Conservation (phyloP, 192 early-diverging fungal species). For the Globomyces pollinis-pini region DNA sequence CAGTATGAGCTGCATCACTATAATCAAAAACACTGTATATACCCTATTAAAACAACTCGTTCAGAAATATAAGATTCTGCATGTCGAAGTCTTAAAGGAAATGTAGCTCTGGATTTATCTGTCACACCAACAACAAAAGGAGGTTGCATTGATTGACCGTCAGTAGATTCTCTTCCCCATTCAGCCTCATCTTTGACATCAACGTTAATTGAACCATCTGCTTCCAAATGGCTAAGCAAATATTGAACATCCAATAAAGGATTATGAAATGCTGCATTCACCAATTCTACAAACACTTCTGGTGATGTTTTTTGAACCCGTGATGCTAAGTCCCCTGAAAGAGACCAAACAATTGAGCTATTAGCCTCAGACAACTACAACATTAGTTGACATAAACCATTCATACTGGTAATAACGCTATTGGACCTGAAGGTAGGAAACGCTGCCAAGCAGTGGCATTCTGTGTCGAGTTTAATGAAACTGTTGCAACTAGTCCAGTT, state of each 20-base stretch:
- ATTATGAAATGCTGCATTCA: constrained; percentile 78
- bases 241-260: constrained; percentile 65
- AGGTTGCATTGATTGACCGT: not conserved
- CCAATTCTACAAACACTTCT: constrained; percentile 54
- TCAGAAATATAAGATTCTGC: constrained; percentile 67
- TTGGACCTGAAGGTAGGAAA: constrained; percentile 88
- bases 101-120: constrained; percentile 64
- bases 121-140: constrained; percentile 57
- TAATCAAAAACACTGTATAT: not conserved
- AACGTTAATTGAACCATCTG: constrained; percentile 26
- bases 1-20: constrained; percentile 84
- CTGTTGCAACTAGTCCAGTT: constrained; percentile 79
- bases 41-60: constrained; percentile 78
- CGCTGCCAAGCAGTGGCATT: constrained; percentile 85
- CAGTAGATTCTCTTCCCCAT: constrained; percentile 55
- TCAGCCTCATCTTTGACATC: constrained; percentile 49
- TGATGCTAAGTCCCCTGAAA: constrained; percentile 53
- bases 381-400: not conserved
- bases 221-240: constrained; percentile 50
- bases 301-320: constrained; percentile 55
- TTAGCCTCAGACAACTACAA: constrained; percentile 54
- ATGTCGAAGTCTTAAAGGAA: constrained; percentile 79
- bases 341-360: constrained; percentile 89
- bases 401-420: constrained; percentile 83
- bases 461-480: constrained; percentile 40